Evolutionary conservation across 441 rosid species (phyloP).

Genomic region (Euphorbia neoarborescens): DNA sequence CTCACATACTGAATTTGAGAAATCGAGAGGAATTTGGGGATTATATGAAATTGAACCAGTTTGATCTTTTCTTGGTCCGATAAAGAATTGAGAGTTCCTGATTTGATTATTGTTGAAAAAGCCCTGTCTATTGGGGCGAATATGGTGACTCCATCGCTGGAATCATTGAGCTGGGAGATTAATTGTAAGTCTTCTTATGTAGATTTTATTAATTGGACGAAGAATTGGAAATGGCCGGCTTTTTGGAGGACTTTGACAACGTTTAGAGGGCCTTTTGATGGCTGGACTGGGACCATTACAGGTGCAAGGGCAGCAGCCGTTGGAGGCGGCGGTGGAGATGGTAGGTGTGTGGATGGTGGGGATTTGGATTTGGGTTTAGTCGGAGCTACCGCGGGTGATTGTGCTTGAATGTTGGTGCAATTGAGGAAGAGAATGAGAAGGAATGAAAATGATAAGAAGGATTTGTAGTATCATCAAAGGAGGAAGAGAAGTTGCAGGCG

Average conservation of each 20-base stretch:
- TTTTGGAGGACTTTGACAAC: constrained; percentile 19
- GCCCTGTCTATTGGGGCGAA: constrained; percentile 20
- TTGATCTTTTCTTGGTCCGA: constrained; percentile 19
- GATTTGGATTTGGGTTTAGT: neutral
- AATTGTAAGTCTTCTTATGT: constrained; percentile 15
- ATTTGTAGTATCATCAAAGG: too few species aligned
- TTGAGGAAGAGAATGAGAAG: constrained; percentile 29
- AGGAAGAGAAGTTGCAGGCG: too few species aligned
- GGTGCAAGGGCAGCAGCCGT: constrained; percentile 35
- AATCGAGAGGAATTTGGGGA: constrained; percentile 48
- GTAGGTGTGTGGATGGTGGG: constrained; percentile 2
- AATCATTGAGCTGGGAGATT: constrained; percentile 15
- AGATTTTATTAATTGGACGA: constrained; percentile 15
- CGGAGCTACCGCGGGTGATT: constrained; percentile 26
- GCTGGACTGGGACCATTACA: constrained; percentile 9
- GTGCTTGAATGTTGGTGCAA: constrained; percentile 29
- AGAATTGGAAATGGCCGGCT: constrained; percentile 15
- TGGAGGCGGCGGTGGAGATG: constrained; percentile 39
- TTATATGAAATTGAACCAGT: constrained; percentile 37
- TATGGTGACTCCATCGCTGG: constrained; percentile 18
- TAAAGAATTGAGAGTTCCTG: constrained; percentile 16
- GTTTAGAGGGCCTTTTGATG: constrained; percentile 19
- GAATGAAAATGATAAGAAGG: constrained; percentile 20
- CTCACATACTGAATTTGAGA: constrained; percentile 73
- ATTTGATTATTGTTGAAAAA: constrained; percentile 17